Conservation (phyloP, 108 stramenopile species). For the Pseudonitzschia pungens region DNA sequence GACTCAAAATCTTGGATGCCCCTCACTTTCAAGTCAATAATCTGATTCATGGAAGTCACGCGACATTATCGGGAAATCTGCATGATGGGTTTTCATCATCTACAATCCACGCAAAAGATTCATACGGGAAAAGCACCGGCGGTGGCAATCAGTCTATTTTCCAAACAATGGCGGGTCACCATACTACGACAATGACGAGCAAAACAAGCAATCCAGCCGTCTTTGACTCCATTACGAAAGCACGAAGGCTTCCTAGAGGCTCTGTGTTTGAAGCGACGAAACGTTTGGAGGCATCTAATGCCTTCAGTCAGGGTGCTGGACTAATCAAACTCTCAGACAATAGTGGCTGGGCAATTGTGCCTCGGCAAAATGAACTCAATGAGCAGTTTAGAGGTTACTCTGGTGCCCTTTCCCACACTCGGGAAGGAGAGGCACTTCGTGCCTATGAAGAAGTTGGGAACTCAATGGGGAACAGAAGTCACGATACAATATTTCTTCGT, state of each 20-base stretch:
- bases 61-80: conserved; percentile 9
- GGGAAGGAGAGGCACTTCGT: conserved; percentile 45
- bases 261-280: conserved; percentile 81
- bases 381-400: conserved; percentile 53
- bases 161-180: conserved; percentile 50
- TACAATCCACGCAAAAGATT: conserved; percentile 36
- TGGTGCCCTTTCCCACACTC: conserved; percentile 25
- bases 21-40: conserved; percentile 80
- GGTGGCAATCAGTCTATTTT: conserved; percentile 44
- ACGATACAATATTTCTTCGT: conserved; percentile 56
- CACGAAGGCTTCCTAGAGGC: conserved; percentile 66
- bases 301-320: conserved; percentile 71
- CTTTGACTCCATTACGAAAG: conserved; percentile 48
- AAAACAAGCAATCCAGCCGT: conserved; percentile 53
- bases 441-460: conserved; percentile 85
- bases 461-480: conserved; percentile 46
- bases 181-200: conserved; percentile 54
- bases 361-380: conserved; percentile 59
- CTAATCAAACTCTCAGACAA: conserved; percentile 80
- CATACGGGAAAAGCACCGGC: neutral
- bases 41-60: conserved; percentile 61
- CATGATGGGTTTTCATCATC: conserved; percentile 9
- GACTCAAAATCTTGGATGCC: conserved; percentile 84
- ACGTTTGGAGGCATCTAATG: conserved; percentile 65
- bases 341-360: conserved; percentile 87